A percentile compares a stretch with the other conserved stretches of the same genome.
phyloP scores from a whole-genome alignment of 768 basidiomycete species.

The Lyophyllum semitale region DNA sequence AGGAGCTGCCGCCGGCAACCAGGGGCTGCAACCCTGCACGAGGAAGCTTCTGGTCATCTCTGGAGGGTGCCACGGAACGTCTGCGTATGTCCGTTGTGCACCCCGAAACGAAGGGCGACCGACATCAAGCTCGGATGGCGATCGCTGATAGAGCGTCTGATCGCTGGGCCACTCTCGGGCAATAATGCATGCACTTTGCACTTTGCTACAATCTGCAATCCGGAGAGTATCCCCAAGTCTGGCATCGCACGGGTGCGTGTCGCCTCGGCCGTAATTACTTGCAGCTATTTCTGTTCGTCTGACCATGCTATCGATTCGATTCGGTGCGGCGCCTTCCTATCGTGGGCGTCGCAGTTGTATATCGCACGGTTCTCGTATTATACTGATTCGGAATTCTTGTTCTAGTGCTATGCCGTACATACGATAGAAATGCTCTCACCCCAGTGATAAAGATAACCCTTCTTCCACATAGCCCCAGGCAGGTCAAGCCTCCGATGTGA shows the following conservation, averaged over 20 bases:
- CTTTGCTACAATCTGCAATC: no score
- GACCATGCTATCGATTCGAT: neutral
- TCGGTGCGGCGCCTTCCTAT: neutral
- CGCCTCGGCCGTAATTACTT: neutral
- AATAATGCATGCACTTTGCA: no score
- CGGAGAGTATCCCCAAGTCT: neutral
- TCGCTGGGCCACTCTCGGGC: neutral
- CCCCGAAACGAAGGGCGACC: neutral
- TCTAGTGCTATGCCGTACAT: neutral
- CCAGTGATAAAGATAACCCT: neutral
- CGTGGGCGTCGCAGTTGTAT: neutral
- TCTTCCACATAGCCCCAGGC: neutral
- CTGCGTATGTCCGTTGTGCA: neutral
- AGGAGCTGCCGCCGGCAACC: neutral
- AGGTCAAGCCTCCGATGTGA: neutral
- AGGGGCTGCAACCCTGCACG: neutral
- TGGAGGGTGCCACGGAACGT: neutral
- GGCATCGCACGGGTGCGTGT: neutral
- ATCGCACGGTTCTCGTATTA: neutral
- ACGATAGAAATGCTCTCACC: neutral
- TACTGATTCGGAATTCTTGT: neutral
- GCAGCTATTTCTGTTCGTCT: no score
- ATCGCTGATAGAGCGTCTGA: neutral
- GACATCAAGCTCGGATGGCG: neutral
- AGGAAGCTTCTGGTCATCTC: no score